Evolutionary conservation across 768 basidiomycete species (phyloP), one percentile per base, ranked within the genome.

Genomic region (Tulasnella sp.): DNA sequence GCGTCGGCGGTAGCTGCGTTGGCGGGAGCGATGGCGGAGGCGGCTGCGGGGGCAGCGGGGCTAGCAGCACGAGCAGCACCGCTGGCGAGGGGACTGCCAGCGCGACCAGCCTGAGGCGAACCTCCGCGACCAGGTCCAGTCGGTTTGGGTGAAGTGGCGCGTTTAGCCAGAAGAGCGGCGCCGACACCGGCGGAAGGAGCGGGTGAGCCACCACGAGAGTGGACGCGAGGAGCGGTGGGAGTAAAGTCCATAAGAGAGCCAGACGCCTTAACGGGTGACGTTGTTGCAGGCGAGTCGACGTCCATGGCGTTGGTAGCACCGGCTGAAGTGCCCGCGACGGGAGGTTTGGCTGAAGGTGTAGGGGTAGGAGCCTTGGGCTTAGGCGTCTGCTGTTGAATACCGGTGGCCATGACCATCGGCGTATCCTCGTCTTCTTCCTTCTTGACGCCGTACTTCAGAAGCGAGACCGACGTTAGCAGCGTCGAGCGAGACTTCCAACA

Each of bases 81-180:
- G 1, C 82, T 83, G 13, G 81, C 80, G 9, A 91, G 85, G 13
- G 92, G 91, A 82, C 90, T 92, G 74, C 86, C 91, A 86, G 82
- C 88, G 79, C 84, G 84, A 69, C 51, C 67, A 26, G 46, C 74
- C 18, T 29, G 75, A 18, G 44, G 78, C 10, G 77, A 46, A 20
- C 81, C 80, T 15, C 69, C 80, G 46, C 84, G 82, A 15, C 87
- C 80, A 29, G 57, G 73, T 81, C 89, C 91, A 11, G 89, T 88
- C 13, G 84, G 86, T 81, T 92, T 93, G 5, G 93, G 94, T 79
- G 93, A 94, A 1, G 93, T 94, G 4, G 94, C 94, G 23, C 94
- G 90, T 84, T 92, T 92, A 2, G 94, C 94, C 20, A 96, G 89
- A 32, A 93, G 82, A 2, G 91, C 90, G 80, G 91, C 61, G 11